Base-by-base conservation (phyloP, 805 yeast species). In the Metschnikowia chrysomelidarum region DNA sequence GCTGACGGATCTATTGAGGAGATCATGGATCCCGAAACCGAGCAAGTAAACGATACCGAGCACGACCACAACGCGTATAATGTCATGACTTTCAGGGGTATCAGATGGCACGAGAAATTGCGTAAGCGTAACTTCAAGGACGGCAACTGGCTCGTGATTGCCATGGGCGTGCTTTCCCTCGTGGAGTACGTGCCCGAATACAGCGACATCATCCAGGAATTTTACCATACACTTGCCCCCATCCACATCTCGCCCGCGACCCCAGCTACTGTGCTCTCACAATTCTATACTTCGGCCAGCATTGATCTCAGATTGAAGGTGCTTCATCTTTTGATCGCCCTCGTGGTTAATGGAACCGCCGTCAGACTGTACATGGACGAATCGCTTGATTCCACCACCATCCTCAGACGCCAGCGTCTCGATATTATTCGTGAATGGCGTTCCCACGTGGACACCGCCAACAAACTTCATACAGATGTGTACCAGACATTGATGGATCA, bases 121-220 rank as follows among this genome's bases (percentile, higher is more conserved):
- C 73, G 80, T 10, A 80, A 76, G 36, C 76, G 96, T 36, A 75
- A 75, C 44, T 93, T 85, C 57, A 78, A 73, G 49, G 88, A 87
- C 50, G 95, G 96, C 4, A 78, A 78, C 36, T 91, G 97, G 96
- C 82, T 87, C 49, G 71, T 82, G 25, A 74, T 83, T 27, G 57
- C 89, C 27, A 56, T 88, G 31, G 96, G 96, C 20, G 67, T 88
- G 2, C 67, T 89, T 26, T 76, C 78, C 14, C 65, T 70, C 31
- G 76, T 78, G 11, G 77, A 78, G 29, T 70, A 78, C 44, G 68
- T 79, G 24, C 76, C 79, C 1, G 72, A 71, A 10, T 82, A 75
- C 60, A 53, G 64, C 17, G 60, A 64, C 1, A 67, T 69, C 14
- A 77, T 82, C 30, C 62, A 59, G 5, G 66, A 71, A 20, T 72